These are phyloP conservation scores for Kodamaea kakaduensis DNA, from an alignment of 805 yeast genomes.

Conservation along the genomic window DNA sequence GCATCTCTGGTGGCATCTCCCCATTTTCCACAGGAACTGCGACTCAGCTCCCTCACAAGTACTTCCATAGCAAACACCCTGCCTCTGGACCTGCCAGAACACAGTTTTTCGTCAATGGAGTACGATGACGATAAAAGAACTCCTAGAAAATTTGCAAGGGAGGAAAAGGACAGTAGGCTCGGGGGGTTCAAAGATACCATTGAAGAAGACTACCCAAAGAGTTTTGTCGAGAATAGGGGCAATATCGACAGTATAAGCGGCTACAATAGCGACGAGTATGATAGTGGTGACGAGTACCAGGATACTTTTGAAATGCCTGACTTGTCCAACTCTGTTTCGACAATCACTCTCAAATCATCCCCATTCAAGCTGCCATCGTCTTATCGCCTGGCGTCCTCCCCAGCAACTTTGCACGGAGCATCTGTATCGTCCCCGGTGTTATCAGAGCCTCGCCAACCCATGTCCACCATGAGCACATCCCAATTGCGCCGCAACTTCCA, in stretches of 20 bases:
- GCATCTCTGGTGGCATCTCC: conserved; percentile 30
- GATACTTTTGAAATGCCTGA: conserved; percentile 10
- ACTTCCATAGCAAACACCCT: conserved; percentile 10
- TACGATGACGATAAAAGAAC: no score
- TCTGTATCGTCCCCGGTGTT: background rate
- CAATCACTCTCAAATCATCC: conserved; percentile 13
- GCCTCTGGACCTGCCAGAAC: conserved; percentile 7
- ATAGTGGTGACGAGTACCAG: conserved; percentile 4
- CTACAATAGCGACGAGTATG: no score
- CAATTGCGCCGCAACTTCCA: conserved; percentile 3
- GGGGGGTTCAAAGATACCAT: conserved; percentile 1
- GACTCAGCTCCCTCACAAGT: conserved; percentile 37
- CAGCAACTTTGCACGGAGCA: conserved; percentile 5
- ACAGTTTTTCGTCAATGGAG: conserved; percentile 8
- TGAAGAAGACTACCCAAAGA: conserved; percentile 6
- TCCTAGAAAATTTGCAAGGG: no score
- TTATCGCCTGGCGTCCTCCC: conserved; percentile 4
- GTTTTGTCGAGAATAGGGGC: no score
- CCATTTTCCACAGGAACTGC: conserved; percentile 24
- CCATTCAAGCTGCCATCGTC: no score
- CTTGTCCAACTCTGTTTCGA: conserved; percentile 10
- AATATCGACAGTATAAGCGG: no score
- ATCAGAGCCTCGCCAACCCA: background rate
- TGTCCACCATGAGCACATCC: conserved; percentile 3
- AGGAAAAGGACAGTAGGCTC: no score